phyloP scores from a whole-genome alignment of 192 early-diverging fungal genomes.

The Coemansia sp. region DNA sequence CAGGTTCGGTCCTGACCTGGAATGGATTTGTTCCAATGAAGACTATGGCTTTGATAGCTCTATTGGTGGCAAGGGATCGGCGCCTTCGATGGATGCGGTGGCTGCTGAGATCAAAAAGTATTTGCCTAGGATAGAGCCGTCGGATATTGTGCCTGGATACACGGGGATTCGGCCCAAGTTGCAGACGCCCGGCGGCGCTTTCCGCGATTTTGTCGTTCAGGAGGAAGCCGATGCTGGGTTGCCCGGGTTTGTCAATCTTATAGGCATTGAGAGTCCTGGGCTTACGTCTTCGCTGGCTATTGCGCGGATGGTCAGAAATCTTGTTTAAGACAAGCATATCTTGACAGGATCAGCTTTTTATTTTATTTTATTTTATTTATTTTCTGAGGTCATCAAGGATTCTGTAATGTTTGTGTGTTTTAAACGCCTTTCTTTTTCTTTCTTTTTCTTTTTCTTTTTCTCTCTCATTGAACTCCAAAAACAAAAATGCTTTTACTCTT shows the following conservation, averaged over 20 bases:
- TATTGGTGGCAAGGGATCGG: neutral
- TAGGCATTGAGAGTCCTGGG: constrained; percentile 88
- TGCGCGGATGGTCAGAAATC: constrained; percentile 44
- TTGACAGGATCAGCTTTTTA: too few relatives aligned
- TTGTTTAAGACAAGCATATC: neutral
- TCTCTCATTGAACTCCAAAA: neutral
- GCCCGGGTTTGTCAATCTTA: constrained; percentile 69
- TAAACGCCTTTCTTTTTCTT: neutral
- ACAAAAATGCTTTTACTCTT: neutral
- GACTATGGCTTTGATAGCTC: constrained; percentile 64
- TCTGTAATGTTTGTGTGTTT: neutral
- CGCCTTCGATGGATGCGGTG: constrained; percentile 41
- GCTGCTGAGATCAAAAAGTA: constrained; percentile 63
- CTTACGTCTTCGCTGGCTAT: constrained; percentile 82
- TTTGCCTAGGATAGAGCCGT: constrained; percentile 59
- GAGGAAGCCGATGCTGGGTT: constrained; percentile 57
- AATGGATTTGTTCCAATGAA: constrained; percentile 58
- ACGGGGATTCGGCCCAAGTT: constrained; percentile 87
- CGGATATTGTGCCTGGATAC: constrained; percentile 70
- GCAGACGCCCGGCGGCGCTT: constrained; percentile 66
- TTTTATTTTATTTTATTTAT: neutral
- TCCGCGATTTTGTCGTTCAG: constrained; percentile 77
- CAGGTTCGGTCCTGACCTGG: constrained; percentile 79
- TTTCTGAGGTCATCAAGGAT: neutral
- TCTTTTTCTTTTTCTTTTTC: neutral